phyloP scores from a whole-genome alignment of 2,329 filamentous ascomycete genomes.

The Celoporthe dispersa region DNA sequence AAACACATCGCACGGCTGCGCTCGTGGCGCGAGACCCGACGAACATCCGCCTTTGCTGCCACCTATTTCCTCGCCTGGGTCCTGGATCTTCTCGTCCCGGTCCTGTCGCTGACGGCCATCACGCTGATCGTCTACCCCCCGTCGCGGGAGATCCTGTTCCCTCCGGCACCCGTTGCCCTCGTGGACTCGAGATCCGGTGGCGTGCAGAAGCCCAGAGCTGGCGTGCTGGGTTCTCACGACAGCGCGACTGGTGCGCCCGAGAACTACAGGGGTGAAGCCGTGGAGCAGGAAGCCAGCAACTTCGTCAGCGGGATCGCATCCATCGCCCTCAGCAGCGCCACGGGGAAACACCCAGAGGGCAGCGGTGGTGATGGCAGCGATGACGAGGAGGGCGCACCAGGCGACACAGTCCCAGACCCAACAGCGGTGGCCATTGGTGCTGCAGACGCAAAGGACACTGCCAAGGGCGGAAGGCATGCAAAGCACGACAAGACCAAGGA shows the following conservation, averaged over 20 bases:
- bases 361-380: constrained; percentile 57
- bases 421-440: constrained; percentile 44
- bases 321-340: constrained; percentile 74
- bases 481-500: constrained; percentile 77
- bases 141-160: constrained; percentile 69
- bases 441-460: constrained; percentile 47
- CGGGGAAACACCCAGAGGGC: constrained; percentile 74
- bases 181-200: constrained; percentile 73
- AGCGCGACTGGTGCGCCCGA: constrained; percentile 82
- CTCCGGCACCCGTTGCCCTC: constrained; percentile 75
- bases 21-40: constrained; percentile 75
- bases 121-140: constrained; percentile 69
- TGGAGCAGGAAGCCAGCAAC: constrained; percentile 81
- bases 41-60: constrained; percentile 67
- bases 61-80: constrained; percentile 68
- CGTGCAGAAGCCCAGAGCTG: constrained; percentile 76
- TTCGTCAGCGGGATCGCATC: constrained; percentile 75
- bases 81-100: constrained; percentile 71
- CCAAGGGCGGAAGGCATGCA: constrained; percentile 50
- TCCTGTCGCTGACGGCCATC: constrained; percentile 62
- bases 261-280: constrained; percentile 80
- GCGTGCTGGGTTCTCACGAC: constrained; percentile 75
- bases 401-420: constrained; percentile 39
- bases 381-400: constrained; percentile 37
- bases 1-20: constrained; percentile 79